Percentiles rank a stretch among this genome's conserved stretches.
These are phyloP conservation scores for Neobulgaria alba DNA, from an alignment of 2,329 filamentous ascomycete species.

Conservation along the genomic window DNA sequence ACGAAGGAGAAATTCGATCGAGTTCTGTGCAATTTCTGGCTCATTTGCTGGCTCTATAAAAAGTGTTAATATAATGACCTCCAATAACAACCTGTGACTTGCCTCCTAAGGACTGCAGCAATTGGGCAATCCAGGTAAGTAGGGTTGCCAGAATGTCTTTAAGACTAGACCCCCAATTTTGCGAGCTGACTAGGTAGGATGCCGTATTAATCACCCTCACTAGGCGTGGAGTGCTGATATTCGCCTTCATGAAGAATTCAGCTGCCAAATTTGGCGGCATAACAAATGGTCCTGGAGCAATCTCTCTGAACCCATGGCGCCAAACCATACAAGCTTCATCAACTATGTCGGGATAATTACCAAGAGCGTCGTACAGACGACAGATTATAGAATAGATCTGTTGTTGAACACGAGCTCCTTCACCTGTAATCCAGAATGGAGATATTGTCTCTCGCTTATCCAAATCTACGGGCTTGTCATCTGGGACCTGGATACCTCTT, in stretches of 20 bases:
- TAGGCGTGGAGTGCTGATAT: conserved; percentile 53
- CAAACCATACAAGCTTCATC: conserved; percentile 66
- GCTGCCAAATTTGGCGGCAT: conserved; percentile 59
- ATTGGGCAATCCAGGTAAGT: conserved; percentile 51
- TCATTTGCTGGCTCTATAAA: conserved; percentile 49
- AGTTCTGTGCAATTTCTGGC: conserved; percentile 62
- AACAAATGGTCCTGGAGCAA: conserved; percentile 67
- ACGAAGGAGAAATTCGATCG: conserved; percentile 62
- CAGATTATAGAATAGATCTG: conserved; percentile 43
- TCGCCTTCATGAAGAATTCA: conserved; percentile 53
- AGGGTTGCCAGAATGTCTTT: conserved; percentile 42
- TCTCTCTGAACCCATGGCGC: conserved; percentile 67
- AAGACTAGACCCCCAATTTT: conserved; percentile 36
- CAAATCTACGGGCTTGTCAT: conserved; percentile 59
- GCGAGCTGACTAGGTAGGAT: not conserved
- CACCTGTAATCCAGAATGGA: conserved; percentile 40
- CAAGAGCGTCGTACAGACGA: conserved; percentile 44
- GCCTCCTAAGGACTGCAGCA: conserved; percentile 56
- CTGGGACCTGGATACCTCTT: conserved; percentile 60
- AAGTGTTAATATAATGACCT: conserved; percentile 4
- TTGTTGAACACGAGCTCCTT: conserved; percentile 41
- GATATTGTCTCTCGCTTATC: conserved; percentile 39
- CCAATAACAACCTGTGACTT: conserved; percentile 18
- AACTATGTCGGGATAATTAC: conserved; percentile 55
- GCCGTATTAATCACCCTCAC: conserved; percentile 31